These are phyloP conservation scores for Salvia miltiorrhiza DNA, from an alignment of 257 asterid species.

Conservation along the genomic window DNA sequence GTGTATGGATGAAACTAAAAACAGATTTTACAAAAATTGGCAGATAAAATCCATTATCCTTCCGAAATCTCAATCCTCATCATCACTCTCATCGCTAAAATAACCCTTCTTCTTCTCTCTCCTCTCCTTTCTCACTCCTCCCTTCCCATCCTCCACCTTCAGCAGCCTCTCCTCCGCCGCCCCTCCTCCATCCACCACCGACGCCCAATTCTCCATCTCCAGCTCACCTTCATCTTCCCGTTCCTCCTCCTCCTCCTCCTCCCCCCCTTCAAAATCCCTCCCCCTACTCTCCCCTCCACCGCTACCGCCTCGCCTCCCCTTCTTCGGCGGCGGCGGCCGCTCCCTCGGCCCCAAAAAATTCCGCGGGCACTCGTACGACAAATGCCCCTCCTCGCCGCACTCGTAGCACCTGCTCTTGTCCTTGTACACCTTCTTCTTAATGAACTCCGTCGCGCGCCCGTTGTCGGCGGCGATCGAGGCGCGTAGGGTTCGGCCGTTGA, in stretches of 20 bases:
- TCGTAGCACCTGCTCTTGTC: slow-evolving; percentile 95
- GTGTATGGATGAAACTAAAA: no score
- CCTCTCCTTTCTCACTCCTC: slow-evolving; percentile 42
- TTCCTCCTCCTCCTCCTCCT: slow-evolving; percentile 51
- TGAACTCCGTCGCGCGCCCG: slow-evolving; percentile 92
- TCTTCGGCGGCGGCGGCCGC: slow-evolving; percentile 77
- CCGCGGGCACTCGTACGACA: slow-evolving; percentile 88
- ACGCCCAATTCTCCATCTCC: slow-evolving; percentile 87
- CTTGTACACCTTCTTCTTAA: slow-evolving; percentile 73
- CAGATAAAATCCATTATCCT: not conserved
- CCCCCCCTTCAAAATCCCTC: slow-evolving; percentile 17
- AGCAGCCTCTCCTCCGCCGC: slow-evolving; percentile 69
- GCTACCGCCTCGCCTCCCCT: slow-evolving; percentile 52
- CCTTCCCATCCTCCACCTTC: slow-evolving; percentile 33
- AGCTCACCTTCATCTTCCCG: slow-evolving; percentile 37
- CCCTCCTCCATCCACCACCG: slow-evolving; percentile 72
- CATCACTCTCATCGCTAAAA: slow-evolving; percentile 93
- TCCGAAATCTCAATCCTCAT: slow-evolving; percentile 48
- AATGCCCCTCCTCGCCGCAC: slow-evolving; percentile 91
- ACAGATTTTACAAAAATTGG: not conserved
- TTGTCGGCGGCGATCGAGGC: slow-evolving; percentile 95
- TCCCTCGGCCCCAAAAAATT: slow-evolving; percentile 80
- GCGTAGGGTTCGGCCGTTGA: slow-evolving; percentile 70
- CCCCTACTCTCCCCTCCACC: slow-evolving; percentile 33
- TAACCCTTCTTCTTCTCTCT: slow-evolving; percentile 75